Evolutionary conservation across 495 filamentous ascomycete species (phyloP), one percentile per base, ranked within the genome.

Genomic region (Tuber calosporum): DNA sequence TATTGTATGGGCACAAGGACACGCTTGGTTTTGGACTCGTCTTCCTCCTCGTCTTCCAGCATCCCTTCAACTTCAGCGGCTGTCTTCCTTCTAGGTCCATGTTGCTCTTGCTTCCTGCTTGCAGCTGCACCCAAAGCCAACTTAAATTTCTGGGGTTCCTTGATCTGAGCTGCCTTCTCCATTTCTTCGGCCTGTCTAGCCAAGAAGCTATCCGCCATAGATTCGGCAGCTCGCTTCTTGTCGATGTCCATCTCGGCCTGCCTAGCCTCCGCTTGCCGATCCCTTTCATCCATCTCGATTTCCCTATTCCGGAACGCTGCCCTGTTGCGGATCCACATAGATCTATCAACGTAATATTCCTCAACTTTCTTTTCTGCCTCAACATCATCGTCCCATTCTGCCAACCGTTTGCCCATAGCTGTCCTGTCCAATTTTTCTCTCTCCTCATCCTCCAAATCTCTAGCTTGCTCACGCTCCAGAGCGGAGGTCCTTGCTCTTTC

Each of bases 1-100:
- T 94, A 96, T 76, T 94, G 92, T 85, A 98, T 96, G 22, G 94
- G 94, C 67, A 96, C 87, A 39, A 98, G 92, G 67, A 90, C 91
- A 0, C 94, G 88, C 82, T 91, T 92, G 13, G 89, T 85, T 8
- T 87, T 89, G 26, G 86, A 85, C 67, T 89, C 88, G n/a, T 85
- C 87, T 74, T 97, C 92, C 77, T 96, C 93, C 81, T 97, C 93
- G 82, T 97, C 94, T 83, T 98, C 95, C 70, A 99, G 85, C 26
- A 99, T 84, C 19, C 92, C 92, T 84, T 97, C 96, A 41, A 98
- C 92, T 83, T 97, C 96, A 70, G 93, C 94, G 58, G 93, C 90
- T 2, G 92, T 96, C 68, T 94, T 90, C 62, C 92, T 86, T 39
- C 87, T 85, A n/a, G 89, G 87, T 9, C 86, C 86, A 1, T 86